Conservation (phyloP, 192 early-diverging fungal species). For the Nowakowskiella sp. region DNA sequence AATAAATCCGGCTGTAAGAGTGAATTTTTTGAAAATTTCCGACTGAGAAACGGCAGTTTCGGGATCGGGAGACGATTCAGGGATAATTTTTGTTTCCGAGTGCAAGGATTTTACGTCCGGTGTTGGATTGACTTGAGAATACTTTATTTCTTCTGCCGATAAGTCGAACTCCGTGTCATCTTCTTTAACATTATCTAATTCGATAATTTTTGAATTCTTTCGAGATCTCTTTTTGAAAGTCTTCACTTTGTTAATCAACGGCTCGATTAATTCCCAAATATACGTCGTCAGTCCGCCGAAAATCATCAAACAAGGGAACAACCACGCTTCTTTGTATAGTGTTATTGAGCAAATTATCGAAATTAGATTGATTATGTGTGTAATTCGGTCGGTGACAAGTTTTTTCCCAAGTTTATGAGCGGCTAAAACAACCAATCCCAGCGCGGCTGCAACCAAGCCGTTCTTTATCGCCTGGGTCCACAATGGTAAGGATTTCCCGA, state of each 20-base stretch:
- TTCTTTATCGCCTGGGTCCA: conserved; percentile 45
- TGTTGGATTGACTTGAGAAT: no score
- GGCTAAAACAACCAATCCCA: conserved; percentile 56
- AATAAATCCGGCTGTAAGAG: conserved; percentile 26
- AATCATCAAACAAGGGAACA: conserved; percentile 41
- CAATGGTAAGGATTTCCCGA: conserved; percentile 31
- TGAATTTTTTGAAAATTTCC: no score
- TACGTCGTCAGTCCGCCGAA: conserved; percentile 30
- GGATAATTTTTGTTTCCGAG: no score
- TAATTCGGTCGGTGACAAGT: conserved; percentile 28
- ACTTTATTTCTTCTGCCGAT: not conserved
- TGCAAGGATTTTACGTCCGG: no score
- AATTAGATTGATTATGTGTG: conserved; percentile 21
- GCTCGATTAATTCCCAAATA: not conserved
- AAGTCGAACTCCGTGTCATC: not conserved
- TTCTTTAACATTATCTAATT: conserved; percentile 2
- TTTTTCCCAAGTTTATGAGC: conserved; percentile 35
- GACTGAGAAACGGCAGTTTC: no score
- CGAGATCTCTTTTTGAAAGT: not conserved
- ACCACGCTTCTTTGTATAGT: conserved; percentile 34
- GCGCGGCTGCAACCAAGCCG: conserved; percentile 41
- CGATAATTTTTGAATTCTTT: not conserved
- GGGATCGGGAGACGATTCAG: no score
- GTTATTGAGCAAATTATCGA: conserved; percentile 18
- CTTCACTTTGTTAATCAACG: not conserved